These are phyloP conservation scores for Euphorbia lathyris DNA, from an alignment of 345 rosid species.

Conservation along the genomic window DNA sequence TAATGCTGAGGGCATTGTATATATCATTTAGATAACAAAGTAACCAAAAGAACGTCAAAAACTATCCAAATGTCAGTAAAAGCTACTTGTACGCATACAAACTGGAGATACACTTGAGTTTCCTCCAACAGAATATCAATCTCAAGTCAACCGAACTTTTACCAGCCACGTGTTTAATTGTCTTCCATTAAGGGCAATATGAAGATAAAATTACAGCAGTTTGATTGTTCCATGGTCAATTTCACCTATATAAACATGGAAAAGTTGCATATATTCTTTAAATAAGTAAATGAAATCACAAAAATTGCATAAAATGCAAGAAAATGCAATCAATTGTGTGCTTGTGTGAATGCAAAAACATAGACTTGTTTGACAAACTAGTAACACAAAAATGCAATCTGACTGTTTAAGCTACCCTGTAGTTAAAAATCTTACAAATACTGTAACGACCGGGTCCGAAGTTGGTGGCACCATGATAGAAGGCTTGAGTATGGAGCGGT, in stretches of 20 bases:
- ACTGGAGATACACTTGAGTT: neutral
- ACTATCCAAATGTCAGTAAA: neutral
- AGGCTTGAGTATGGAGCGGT: too few species aligned
- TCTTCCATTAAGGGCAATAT: too few species aligned
- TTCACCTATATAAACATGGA: neutral
- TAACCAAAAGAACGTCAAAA: neutral
- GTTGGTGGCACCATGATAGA: too few species aligned
- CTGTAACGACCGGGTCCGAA: too few species aligned
- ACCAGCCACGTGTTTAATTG: too few species aligned
- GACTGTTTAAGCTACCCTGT: neutral
- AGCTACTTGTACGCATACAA: neutral
- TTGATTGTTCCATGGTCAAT: neutral
- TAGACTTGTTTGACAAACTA: neutral
- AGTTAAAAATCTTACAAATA: neutral
- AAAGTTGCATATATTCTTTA: too few species aligned
- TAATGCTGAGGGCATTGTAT: neutral
- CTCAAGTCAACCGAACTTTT: too few species aligned
- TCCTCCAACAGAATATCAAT: too few species aligned
- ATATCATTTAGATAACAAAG: neutral
- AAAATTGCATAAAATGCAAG: too few species aligned
- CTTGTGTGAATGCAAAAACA: neutral
- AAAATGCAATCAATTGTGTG: neutral
- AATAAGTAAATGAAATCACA: too few species aligned
- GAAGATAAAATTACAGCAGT: neutral
- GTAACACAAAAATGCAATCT: neutral